phyloP scores from a whole-genome alignment of 1,284 basidiomycete genomes.

The Rhodotorula glutinis region DNA sequence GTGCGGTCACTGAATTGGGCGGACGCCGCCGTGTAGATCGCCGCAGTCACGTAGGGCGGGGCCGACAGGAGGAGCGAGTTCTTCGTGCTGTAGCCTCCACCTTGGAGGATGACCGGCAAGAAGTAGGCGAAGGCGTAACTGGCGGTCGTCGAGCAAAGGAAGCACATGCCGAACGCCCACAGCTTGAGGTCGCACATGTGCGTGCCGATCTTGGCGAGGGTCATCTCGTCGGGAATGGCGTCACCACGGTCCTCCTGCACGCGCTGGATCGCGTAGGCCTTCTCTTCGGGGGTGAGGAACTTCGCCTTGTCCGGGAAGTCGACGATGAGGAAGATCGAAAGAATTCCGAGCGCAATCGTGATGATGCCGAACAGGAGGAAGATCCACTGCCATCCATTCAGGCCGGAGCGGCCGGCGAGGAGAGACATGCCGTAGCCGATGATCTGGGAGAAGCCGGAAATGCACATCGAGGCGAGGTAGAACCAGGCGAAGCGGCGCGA shows the following conservation, averaged over 20 bases:
- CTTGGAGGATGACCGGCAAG: constrained; percentile 50
- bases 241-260: constrained; percentile 53
- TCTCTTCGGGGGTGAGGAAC: constrained; percentile 51
- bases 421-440: constrained; percentile 40
- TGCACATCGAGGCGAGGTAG: constrained; percentile 50
- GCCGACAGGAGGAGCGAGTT: constrained; percentile 48
- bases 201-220: constrained; percentile 45
- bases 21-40: constrained; percentile 45
- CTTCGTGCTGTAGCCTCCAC: constrained; percentile 48
- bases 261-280: constrained; percentile 48
- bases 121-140: constrained; percentile 44
- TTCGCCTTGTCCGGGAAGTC: constrained; percentile 54
- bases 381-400: constrained; percentile 46
- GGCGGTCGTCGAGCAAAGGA: constrained; percentile 39
- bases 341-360: constrained; percentile 46
- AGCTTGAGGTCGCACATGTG: constrained; percentile 50
- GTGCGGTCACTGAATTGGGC: constrained; percentile 49
- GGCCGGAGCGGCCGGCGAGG: constrained; percentile 40
- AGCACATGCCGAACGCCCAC: constrained; percentile 51
- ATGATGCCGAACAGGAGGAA: constrained; percentile 44
- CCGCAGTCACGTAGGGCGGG: constrained; percentile 49
- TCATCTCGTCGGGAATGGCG: constrained; percentile 49
- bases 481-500: constrained; percentile 50
- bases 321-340: constrained; percentile 42
- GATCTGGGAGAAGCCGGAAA: constrained; percentile 50